Conservation (phyloP, 495 filamentous ascomycete species). For the Lasiosphaeriaceae sp. region DNA sequence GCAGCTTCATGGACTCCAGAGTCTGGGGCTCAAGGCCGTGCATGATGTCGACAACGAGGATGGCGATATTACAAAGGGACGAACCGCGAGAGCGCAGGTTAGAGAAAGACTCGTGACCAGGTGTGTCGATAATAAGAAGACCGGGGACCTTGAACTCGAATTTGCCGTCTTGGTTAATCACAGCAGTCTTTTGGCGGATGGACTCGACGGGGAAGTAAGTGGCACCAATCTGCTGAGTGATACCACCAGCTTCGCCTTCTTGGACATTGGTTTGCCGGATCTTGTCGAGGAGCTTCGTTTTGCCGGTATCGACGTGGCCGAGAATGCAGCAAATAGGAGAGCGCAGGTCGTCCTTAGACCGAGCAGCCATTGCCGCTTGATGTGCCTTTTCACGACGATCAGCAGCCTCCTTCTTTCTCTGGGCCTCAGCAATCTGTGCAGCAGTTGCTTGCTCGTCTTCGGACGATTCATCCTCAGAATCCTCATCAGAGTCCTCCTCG, state of each 20-base stretch:
- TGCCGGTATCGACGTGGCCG: constrained; percentile 99
- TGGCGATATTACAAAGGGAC: constrained; percentile 98
- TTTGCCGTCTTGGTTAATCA: constrained; percentile 83
- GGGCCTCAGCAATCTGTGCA: constrained; percentile 61
- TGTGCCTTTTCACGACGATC: constrained; percentile 83
- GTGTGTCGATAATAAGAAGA: constrained; percentile 96
- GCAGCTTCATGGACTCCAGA: constrained; percentile 90
- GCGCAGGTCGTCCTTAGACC: constrained; percentile 89
- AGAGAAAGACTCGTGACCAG: constrained; percentile 99
- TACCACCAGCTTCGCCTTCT: constrained; percentile 98
- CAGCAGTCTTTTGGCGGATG: constrained; percentile 81
- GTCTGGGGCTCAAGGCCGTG: constrained; percentile 98
- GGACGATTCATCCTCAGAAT: constrained; percentile 43
- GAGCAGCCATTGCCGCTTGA: constrained; percentile 85
- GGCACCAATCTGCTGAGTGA: constrained; percentile 99
- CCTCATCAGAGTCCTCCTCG: constrained; percentile 37
- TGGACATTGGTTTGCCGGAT: constrained; percentile 99
- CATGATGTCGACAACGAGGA: constrained; percentile 99
- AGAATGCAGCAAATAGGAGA: constrained; percentile 99
- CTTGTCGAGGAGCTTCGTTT: constrained; percentile 98
- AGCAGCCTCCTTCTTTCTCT: constrained; percentile 84
- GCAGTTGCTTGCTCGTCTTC: constrained; percentile 70
- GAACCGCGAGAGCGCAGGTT: constrained; percentile 95
- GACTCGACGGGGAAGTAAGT: constrained; percentile 99
- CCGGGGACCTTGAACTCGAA: constrained; percentile 99